phyloP scores from a whole-genome alignment of 495 filamentous ascomycete species.

The Coniosporium apollinis region DNA sequence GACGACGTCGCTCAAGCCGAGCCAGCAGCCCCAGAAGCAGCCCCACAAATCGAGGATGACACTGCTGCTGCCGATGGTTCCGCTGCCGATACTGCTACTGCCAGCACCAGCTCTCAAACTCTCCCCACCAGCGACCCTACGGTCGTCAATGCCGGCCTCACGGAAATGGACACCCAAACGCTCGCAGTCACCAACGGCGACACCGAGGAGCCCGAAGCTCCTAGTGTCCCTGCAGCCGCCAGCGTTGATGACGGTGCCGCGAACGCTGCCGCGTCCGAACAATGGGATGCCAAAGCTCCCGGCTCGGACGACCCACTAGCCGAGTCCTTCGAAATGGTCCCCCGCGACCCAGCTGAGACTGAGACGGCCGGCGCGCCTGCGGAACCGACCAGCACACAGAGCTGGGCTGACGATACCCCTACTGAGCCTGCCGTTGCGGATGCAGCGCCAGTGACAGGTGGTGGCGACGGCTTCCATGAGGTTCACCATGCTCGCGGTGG shows the following conservation, averaged over 20 bases:
- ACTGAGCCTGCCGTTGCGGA: constrained; percentile 14
- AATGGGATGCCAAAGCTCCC: constrained; percentile 42
- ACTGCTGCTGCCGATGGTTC: constrained; percentile 19
- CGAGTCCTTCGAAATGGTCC: constrained; percentile 64
- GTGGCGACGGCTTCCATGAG: constrained; percentile 51
- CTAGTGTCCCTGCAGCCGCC: constrained; percentile 39
- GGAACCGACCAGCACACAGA: constrained; percentile 34
- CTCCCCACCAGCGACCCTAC: constrained; percentile 52
- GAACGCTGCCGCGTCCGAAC: constrained; percentile 31
- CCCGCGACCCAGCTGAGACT: constrained; percentile 57
- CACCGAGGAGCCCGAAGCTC: constrained; percentile 24
- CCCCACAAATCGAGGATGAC: constrained; percentile 18
- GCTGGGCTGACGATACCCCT: constrained; percentile 46
- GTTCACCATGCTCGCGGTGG: constrained; percentile 37
- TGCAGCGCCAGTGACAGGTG: constrained; percentile 18
- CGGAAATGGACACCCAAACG: constrained; percentile 39
- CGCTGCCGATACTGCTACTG: constrained; percentile 22
- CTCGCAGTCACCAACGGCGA: constrained; percentile 16
- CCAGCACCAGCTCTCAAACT: constrained; percentile 4
- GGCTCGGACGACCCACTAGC: constrained; percentile 36
- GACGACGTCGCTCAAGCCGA: constrained; percentile 32
- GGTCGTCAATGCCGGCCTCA: constrained; percentile 55
- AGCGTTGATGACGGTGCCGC: constrained; percentile 28
- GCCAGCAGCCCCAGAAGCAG: constrained; percentile 21
- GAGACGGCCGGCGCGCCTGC: constrained; percentile 51